Conservation (phyloP, 495 filamentous ascomycete species). For the Penicillium taxi region DNA sequence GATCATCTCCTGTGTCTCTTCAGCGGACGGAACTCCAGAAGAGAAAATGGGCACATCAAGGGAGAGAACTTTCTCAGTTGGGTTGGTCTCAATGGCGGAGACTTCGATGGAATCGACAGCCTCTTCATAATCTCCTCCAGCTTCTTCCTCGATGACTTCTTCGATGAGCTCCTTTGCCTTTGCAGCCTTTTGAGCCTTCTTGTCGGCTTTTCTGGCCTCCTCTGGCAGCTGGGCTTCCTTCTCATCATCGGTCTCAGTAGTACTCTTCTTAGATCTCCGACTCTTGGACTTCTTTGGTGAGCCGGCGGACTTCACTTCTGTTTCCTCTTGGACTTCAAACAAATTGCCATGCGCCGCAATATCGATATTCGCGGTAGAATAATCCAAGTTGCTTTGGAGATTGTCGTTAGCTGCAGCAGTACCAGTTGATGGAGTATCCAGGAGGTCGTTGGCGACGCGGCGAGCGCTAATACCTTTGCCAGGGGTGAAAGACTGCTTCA, state of each 20-base stretch:
- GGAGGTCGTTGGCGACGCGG: constrained; percentile 47
- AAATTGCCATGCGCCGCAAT: constrained; percentile 17
- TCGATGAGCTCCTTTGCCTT: constrained; percentile 18
- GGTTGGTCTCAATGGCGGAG: constrained; percentile 45
- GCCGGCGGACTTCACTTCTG: constrained; percentile 20
- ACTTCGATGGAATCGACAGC: constrained; percentile 15
- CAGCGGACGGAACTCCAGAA: constrained; percentile 62
- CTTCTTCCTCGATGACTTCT: constrained; percentile 17
- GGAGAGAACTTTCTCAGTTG: constrained; percentile 67
- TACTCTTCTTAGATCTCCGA: constrained; percentile 25
- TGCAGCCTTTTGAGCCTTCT: constrained; percentile 17
- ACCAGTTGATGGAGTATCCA: constrained; percentile 35
- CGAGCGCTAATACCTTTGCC: constrained; percentile 78
- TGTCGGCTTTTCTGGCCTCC: constrained; percentile 37
- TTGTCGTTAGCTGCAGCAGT: constrained; percentile 42
- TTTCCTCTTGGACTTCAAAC: constrained; percentile 23
- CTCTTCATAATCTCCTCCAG: constrained; percentile 19
- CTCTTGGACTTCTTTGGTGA: constrained; percentile 26
- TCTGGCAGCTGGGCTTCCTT: constrained; percentile 19
- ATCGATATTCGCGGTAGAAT: constrained; percentile 24
- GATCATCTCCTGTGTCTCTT: constrained; percentile 72
- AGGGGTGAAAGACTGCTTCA: constrained; percentile 47
- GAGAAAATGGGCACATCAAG: constrained; percentile 63
- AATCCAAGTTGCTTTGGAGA: constrained; percentile 43
- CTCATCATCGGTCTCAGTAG: constrained; percentile 29